These are phyloP conservation scores for Pyrenochaeta sp. DNA, from an alignment of 2,329 filamentous ascomycete genomes.

Conservation along the genomic window DNA sequence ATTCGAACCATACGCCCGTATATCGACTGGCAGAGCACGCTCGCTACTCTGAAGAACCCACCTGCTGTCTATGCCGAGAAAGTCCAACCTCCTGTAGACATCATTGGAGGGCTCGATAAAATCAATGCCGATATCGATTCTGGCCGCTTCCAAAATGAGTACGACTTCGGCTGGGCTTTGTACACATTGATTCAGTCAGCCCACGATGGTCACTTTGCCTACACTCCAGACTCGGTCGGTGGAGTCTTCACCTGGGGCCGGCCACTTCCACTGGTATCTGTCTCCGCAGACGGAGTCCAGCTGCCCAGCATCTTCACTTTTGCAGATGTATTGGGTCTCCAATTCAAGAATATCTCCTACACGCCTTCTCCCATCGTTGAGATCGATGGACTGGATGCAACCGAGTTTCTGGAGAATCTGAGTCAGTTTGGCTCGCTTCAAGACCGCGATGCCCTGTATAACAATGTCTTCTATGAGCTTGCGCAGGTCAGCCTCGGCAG, in stretches of 20 bases:
- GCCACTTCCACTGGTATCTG: slow-evolving; percentile 63
- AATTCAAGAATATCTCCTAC: slow-evolving; percentile 54
- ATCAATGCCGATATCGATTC: slow-evolving; percentile 50
- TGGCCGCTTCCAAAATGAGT: slow-evolving; percentile 51
- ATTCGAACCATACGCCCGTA: slow-evolving; percentile 54
- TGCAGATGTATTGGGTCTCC: slow-evolving; percentile 55
- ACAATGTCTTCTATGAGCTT: slow-evolving; percentile 59
- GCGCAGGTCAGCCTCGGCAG: slow-evolving; percentile 52
- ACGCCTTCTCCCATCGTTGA: slow-evolving; percentile 60
- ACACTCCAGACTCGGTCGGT: slow-evolving; percentile 62
- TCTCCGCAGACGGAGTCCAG: slow-evolving; percentile 67
- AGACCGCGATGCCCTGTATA: slow-evolving; percentile 67
- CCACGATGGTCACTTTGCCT: slow-evolving; percentile 72
- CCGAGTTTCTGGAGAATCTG: slow-evolving; percentile 57
- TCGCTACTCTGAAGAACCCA: slow-evolving; percentile 54
- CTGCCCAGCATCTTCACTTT: slow-evolving; percentile 67
- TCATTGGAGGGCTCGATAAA: slow-evolving; percentile 51
- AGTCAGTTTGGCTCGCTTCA: slow-evolving; percentile 60
- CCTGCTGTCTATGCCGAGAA: slow-evolving; percentile 57
- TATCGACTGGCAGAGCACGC: slow-evolving; percentile 58
- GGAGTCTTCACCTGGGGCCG: slow-evolving; percentile 60
- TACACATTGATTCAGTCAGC: slow-evolving; percentile 62
- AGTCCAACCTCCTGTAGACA: slow-evolving; percentile 55
- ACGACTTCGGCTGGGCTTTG: slow-evolving; percentile 60
- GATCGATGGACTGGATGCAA: slow-evolving; percentile 65